phyloP scores from a whole-genome alignment of 768 basidiomycete genomes.

The Tylopilus sp. region DNA sequence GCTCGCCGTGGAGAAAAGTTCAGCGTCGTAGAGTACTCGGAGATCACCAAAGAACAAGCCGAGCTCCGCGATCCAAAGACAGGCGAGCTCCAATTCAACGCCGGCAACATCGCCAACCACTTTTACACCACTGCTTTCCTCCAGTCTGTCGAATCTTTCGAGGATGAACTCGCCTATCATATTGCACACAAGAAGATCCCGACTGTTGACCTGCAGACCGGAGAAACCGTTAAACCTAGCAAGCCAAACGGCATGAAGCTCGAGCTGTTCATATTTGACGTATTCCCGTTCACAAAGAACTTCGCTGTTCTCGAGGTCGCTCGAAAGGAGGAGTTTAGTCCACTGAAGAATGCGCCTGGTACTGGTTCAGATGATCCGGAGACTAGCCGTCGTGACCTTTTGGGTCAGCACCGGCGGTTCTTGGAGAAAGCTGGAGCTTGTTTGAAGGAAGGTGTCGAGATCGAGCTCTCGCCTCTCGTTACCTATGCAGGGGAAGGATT shows the following conservation, averaged over 20 bases:
- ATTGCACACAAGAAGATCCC: constrained; percentile 98
- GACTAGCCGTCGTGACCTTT: constrained; percentile 85
- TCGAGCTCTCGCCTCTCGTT: constrained; percentile 87
- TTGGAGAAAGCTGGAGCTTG: constrained; percentile 74
- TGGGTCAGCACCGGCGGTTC: constrained; percentile 85
- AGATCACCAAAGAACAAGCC: constrained; percentile 86
- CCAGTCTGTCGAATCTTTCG: constrained; percentile 72
- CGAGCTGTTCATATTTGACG: constrained; percentile 98
- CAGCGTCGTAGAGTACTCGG: constrained; percentile 96
- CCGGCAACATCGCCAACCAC: constrained; percentile 97
- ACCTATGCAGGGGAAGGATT: constrained; percentile 93
- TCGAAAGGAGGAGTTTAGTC: constrained; percentile 89
- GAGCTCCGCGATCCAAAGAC: constrained; percentile 64
- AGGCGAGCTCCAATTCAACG: constrained; percentile 84
- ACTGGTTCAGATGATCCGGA: constrained; percentile 86
- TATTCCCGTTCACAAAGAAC: constrained; percentile 84
- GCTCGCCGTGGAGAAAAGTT: constrained; percentile 80
- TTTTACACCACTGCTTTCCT: constrained; percentile 92
- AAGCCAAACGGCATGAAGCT: constrained; percentile 99
- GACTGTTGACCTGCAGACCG: constrained; percentile 66
- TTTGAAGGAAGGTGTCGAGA: constrained; percentile 71
- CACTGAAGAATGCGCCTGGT: constrained; percentile 95
- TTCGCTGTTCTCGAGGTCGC: constrained; percentile 89
- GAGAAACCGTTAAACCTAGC: constrained; percentile 69
- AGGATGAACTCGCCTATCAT: constrained; percentile 90